Base-by-base conservation (phyloP, 1,284 basidiomycete genomes). In the Leccinum laetum region DNA sequence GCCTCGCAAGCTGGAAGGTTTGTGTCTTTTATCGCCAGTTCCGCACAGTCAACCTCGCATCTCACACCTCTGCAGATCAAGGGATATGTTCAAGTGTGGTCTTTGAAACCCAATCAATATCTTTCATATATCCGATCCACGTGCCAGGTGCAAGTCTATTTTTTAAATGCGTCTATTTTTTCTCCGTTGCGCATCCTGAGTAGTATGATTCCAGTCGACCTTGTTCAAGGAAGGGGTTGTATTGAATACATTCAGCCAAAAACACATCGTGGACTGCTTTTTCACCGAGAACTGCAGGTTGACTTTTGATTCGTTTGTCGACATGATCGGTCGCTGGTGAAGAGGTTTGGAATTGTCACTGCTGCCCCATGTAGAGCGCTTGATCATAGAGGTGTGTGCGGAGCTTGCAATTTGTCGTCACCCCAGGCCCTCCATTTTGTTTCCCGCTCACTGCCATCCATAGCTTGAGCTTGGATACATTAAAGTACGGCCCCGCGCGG, bases 211-310 rank as follows among this genome's bases (percentile, higher is more conserved):
- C 21, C 67, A 91, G 90, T 83, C 85, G 7, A 78, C 81, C 7
- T 87, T 91, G 69, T 89, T 83, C 67, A 83, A 88, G 67, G 67
- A 76, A 8, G 87, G 83, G 5, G 73, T 84, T 24, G 76, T 91
- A 16, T 70, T 92, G 10, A 81, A 84, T 62, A 79, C 79, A 65
- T 82, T 83, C 70, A 79, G 80, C 0, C 79, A 81, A 39, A 73
- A 76, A 37, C 90, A 90, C 83, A 73, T 90, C 58, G 77, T 88
- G 0, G 85, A 90, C 55, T 83, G 81, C n/a, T 89, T 92, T 71
- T 91, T 91, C 72, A 72, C 76, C 41, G 91, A 93, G 71, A 85
- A 83, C 0, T 75, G 88, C 3, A 88, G 86, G 2, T 69, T 86
- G 16, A 75, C 81, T 10, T 89, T 86, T 70, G 78, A 80, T 21